Conservation (phyloP, 2,329 filamentous ascomycete species). For the Talaromyces sp. region DNA sequence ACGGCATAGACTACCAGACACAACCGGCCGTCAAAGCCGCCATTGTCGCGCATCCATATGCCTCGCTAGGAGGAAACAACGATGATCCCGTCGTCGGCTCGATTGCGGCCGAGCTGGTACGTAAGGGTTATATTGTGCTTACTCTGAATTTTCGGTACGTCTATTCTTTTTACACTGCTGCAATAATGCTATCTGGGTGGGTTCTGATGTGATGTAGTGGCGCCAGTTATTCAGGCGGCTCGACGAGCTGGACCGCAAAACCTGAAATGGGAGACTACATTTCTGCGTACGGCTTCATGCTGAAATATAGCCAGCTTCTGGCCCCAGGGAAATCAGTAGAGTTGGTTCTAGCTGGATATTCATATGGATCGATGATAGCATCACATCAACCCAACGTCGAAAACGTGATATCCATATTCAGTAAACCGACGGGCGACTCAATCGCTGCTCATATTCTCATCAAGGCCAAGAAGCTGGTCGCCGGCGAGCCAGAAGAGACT, state of each 20-base stretch:
- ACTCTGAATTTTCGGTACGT: constrained; percentile 88
- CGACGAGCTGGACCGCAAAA: constrained; percentile 82
- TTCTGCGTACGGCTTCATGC: constrained; percentile 75
- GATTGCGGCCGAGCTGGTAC: constrained; percentile 62
- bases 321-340: constrained; percentile 13
- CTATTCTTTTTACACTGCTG: background rate
- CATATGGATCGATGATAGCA: constrained; percentile 82
- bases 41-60: constrained; percentile 86
- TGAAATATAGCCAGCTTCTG: constrained; percentile 59
- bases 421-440: constrained; percentile 51
- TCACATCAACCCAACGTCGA: constrained; percentile 62
- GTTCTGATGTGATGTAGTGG: constrained; percentile 55
- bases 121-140: constrained; percentile 68
- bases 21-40: constrained; percentile 44
- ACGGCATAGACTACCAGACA: constrained; percentile 33
- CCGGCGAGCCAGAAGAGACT: constrained; percentile 39
- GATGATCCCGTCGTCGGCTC: constrained; percentile 77
- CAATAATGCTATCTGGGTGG: too few species aligned
- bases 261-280: constrained; percentile 79
- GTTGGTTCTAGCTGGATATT: constrained; percentile 73
- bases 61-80: constrained; percentile 77
- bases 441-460: constrained; percentile 66
- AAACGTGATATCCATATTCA: constrained; percentile 60
- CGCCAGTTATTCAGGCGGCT: constrained; percentile 68
- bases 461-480: constrained; percentile 65